Conservation (phyloP, 2,329 filamentous ascomycete species). For the Colletotrichum tamarilloi region DNA sequence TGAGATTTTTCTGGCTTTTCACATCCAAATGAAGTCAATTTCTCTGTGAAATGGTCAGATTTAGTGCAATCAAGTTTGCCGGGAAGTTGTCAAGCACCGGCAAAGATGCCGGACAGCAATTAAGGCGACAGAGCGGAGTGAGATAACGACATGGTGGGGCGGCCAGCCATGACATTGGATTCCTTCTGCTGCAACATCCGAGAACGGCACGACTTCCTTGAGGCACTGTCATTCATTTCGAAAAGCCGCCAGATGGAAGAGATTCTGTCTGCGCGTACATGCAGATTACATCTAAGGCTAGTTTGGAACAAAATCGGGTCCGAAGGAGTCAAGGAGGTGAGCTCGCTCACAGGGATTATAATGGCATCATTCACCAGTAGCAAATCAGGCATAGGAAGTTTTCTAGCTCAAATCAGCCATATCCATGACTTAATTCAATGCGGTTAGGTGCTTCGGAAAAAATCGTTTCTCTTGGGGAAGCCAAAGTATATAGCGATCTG, state of each 20-base stretch:
- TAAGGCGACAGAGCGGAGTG: slow-evolving; percentile 27
- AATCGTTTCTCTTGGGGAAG: slow-evolving; percentile 14
- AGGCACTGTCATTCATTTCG: neutral
- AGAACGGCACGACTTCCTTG: neutral
- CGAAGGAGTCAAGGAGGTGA: neutral
- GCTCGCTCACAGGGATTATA: neutral
- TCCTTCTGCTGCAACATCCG: neutral
- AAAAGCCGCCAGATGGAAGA: no score
- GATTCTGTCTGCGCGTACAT: no score
- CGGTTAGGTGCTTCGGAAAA: slow-evolving; percentile 10
- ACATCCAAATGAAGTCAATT: neutral
- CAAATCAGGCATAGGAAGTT: neutral
- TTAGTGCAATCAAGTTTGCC: neutral
- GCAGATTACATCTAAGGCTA: neutral
- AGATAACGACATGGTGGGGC: slow-evolving; percentile 31
- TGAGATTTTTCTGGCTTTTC: no score
- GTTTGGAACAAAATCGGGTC: neutral
- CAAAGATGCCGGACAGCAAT: slow-evolving; percentile 2
- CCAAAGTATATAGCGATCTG: slow-evolving; percentile 22
- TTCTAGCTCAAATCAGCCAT: neutral
- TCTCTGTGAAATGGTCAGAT: neutral
- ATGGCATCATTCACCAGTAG: slow-evolving; percentile 7
- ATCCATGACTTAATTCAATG: neutral
- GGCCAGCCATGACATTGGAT: slow-evolving; percentile 13
- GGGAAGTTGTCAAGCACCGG: neutral